These are phyloP conservation scores for Terana coerulea DNA, from an alignment of 768 basidiomycete genomes.

Conservation along the genomic window DNA sequence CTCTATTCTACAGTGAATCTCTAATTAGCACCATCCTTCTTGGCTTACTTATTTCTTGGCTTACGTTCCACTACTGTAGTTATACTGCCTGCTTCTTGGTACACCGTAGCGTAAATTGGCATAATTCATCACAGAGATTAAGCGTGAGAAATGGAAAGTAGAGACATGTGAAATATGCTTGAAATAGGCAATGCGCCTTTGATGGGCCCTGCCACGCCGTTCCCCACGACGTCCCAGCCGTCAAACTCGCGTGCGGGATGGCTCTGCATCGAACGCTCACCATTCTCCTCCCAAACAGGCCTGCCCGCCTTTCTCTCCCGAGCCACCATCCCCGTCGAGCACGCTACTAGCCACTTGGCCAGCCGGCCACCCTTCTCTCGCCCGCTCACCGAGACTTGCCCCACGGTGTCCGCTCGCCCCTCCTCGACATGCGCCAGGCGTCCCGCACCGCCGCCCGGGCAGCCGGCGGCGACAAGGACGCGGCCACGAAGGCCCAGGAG, in stretches of 20 bases:
- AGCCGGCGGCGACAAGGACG: constrained; percentile 21
- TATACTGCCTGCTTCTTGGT: no score
- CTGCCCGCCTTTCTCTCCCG: neutral
- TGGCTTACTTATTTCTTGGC: no score
- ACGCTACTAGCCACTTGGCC: neutral
- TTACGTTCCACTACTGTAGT: no score
- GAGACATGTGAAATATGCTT: neutral
- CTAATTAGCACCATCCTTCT: no score
- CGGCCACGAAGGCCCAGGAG: constrained; percentile 34
- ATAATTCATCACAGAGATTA: neutral
- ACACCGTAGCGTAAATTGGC: no score
- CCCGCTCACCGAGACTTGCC: neutral
- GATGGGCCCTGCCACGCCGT: neutral
- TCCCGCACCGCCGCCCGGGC: constrained; percentile 15
- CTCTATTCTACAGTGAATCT: no score
- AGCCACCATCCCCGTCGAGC: neutral
- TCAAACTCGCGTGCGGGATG: neutral
- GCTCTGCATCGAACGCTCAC: constrained; percentile 8
- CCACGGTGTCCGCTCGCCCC: neutral
- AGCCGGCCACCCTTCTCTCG: neutral
- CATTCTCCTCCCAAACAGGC: neutral
- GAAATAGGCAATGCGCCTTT: neutral
- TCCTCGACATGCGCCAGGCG: constrained; percentile 19
- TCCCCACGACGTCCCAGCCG: neutral
- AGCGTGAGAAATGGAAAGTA: neutral